Conservation (phyloP, 2,329 filamentous ascomycete genomes). For the Gnomoniopsis smithogilvyi region DNA sequence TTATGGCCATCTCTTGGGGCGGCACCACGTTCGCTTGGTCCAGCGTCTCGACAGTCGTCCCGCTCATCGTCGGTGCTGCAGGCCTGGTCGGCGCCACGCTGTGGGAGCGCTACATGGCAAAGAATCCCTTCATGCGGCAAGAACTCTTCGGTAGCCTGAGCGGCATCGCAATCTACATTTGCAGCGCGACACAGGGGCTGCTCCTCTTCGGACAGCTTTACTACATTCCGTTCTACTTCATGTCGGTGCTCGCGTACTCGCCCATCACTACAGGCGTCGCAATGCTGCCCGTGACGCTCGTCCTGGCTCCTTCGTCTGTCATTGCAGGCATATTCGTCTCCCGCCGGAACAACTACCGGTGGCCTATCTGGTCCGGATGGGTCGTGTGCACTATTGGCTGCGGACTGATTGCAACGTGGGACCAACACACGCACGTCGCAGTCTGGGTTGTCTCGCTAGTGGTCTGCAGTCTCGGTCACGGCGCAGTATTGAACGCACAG, state of each 20-base stretch:
- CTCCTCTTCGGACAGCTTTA: slow-evolving; percentile 31
- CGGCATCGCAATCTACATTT: slow-evolving; percentile 28
- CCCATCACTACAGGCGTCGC: slow-evolving; percentile 32
- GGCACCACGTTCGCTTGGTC: slow-evolving; percentile 42
- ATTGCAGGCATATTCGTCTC: slow-evolving; percentile 29
- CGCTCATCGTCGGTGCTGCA: slow-evolving; percentile 39
- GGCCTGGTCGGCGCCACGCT: slow-evolving; percentile 34
- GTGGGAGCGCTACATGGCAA: slow-evolving; percentile 33
- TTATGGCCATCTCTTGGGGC: slow-evolving; percentile 46
- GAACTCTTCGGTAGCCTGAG: slow-evolving; percentile 28
- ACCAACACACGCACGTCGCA: slow-evolving; percentile 24
- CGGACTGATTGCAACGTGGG: slow-evolving; percentile 26
- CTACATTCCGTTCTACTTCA: slow-evolving; percentile 36
- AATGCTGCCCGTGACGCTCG: slow-evolving; percentile 31
- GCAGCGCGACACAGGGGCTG: slow-evolving; percentile 31
- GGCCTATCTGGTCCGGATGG: slow-evolving; percentile 37
- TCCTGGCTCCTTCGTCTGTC: slow-evolving; percentile 31
- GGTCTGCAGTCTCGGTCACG: slow-evolving; percentile 33
- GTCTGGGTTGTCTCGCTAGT: slow-evolving; percentile 35
- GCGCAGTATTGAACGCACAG: slow-evolving; percentile 36
- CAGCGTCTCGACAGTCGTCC: slow-evolving; percentile 35
- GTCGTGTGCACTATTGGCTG: slow-evolving; percentile 24
- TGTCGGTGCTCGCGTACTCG: slow-evolving; percentile 29
- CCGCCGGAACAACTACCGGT: slow-evolving; percentile 32
- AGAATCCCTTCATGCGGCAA: slow-evolving; percentile 30